A percentile compares a stretch with the other conserved stretches of the same genome.
Conservation (phyloP, 2,329 filamentous ascomycete genomes). For the Aureobasidium namibiae region DNA sequence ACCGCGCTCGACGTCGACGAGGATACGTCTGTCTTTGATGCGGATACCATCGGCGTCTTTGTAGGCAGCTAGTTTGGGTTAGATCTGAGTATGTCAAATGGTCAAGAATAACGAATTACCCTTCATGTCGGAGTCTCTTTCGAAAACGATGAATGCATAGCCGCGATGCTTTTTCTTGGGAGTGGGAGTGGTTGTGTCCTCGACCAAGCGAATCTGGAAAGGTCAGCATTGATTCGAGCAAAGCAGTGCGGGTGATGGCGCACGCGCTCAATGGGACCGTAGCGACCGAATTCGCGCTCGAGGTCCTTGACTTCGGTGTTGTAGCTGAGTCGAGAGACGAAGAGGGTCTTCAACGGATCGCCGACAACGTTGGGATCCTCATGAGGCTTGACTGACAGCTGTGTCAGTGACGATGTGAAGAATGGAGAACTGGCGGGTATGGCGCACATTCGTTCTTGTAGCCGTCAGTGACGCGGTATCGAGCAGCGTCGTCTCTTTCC, state of each 20-base stretch:
- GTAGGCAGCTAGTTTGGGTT: slow-evolving; percentile 69
- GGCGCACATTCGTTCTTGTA: slow-evolving; percentile 38
- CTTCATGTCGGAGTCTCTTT: slow-evolving; percentile 98
- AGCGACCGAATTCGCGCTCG: slow-evolving; percentile 86
- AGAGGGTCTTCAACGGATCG: slow-evolving; percentile 90
- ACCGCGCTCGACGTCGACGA: slow-evolving; percentile 93
- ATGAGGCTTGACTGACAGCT: slow-evolving; percentile 60
- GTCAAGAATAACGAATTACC: slow-evolving; percentile 51
- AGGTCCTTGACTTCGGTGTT: slow-evolving; percentile 82
- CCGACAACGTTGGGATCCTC: slow-evolving; percentile 85
- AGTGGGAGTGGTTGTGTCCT: slow-evolving; percentile 37
- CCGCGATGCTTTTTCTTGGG: slow-evolving; percentile 63
- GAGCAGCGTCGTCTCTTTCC: slow-evolving; percentile 65
- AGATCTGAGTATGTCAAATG: slow-evolving; percentile 19
- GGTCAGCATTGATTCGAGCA: slow-evolving; percentile 14
- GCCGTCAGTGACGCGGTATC: slow-evolving; percentile 56
- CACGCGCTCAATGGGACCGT: slow-evolving; percentile 88
- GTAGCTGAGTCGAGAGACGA: slow-evolving; percentile 84
- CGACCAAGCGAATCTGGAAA: slow-evolving; percentile 73
- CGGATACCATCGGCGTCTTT: slow-evolving; percentile 79
- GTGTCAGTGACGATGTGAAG: neutral
- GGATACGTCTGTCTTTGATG: slow-evolving; percentile 84
- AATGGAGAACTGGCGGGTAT: neutral
- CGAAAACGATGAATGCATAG: slow-evolving; percentile 95
- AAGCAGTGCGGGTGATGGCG: slow-evolving; percentile 28